phyloP scores from a whole-genome alignment of 345 rosid genomes.

The Sisymbrium irio region DNA sequence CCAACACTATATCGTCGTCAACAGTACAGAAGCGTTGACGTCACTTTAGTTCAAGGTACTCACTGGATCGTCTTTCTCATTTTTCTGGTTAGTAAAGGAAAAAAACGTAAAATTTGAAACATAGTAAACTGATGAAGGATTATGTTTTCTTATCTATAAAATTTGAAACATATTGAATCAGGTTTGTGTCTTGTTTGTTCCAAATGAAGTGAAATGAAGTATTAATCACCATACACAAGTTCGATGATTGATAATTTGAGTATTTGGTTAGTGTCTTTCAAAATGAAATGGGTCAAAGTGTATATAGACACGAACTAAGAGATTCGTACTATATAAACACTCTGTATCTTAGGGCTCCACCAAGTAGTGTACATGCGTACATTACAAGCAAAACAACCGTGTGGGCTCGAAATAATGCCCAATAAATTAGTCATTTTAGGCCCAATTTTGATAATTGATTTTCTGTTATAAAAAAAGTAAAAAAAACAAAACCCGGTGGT shows the following conservation, averaged over 20 bases:
- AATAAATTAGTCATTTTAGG: not conserved
- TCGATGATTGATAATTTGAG: not conserved
- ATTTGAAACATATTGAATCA: not conserved
- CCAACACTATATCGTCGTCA: not conserved
- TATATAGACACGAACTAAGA: not conserved
- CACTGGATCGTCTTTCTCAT: not conserved
- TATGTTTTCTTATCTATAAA: not conserved
- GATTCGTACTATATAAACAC: not conserved
- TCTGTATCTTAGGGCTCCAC: not conserved
- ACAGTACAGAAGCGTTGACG: not conserved
- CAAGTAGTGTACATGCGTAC: not conserved
- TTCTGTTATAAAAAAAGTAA: not conserved
- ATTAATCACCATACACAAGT: not conserved
- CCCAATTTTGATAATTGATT: not conserved
- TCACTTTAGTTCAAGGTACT: conserved; percentile 11
- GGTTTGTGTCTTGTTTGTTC: not conserved
- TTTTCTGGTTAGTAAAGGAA: not conserved
- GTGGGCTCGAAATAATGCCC: conserved; percentile 1
- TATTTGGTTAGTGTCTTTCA: not conserved
- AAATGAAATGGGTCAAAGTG: not conserved
- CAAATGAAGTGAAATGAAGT: not conserved
- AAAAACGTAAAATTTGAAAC: not conserved
- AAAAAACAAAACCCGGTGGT: not conserved
- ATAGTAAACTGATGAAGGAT: not conserved
- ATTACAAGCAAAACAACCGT: not conserved